A percentile compares a stretch with the other conserved stretches of the same genome.
Conservation (phyloP, 495 filamentous ascomycete species). For the Aspergillus nidulans region DNA sequence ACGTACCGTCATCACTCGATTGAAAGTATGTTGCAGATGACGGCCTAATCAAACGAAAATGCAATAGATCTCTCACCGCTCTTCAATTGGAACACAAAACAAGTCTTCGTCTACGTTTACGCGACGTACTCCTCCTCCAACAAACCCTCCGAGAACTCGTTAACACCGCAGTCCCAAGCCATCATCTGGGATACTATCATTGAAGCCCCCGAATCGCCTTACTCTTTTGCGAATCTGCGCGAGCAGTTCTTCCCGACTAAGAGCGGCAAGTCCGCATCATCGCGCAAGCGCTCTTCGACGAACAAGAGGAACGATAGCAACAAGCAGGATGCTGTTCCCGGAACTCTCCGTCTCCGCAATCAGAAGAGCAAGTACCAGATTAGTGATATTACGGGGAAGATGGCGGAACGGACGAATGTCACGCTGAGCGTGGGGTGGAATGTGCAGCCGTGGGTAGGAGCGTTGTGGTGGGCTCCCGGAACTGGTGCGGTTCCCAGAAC, state of each 20-base stretch:
- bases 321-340: slow-evolving; percentile 31
- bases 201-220: slow-evolving; percentile 57
- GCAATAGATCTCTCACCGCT: slow-evolving; percentile 74
- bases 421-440: slow-evolving; percentile 83
- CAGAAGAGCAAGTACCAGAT: slow-evolving; percentile 92
- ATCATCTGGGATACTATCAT: slow-evolving; percentile 97
- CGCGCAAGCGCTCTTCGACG: slow-evolving; percentile 6
- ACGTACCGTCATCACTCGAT: slow-evolving; percentile 11
- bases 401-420: slow-evolving; percentile 68
- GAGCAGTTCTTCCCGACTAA: slow-evolving; percentile 29
- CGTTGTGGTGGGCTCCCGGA: slow-evolving; percentile 67
- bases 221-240: slow-evolving; percentile 43
- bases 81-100: slow-evolving; percentile 99
- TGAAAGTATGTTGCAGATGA: too few species aligned
- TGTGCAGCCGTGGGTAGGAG: slow-evolving; percentile 95
- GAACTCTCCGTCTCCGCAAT: slow-evolving; percentile 68
- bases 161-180: slow-evolving; percentile 51
- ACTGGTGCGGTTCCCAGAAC: slow-evolving; percentile 53
- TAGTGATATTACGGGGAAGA: slow-evolving; percentile 72
- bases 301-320: slow-evolving; percentile 12
- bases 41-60: too few species aligned
- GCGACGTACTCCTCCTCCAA: slow-evolving; percentile 70
- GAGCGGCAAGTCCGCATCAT: neutral
- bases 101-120: slow-evolving; percentile 91
- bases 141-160: slow-evolving; percentile 14